Evolutionary conservation across 805 yeast genomes (phyloP).

Genomic region (Naumovozyma baii): DNA sequence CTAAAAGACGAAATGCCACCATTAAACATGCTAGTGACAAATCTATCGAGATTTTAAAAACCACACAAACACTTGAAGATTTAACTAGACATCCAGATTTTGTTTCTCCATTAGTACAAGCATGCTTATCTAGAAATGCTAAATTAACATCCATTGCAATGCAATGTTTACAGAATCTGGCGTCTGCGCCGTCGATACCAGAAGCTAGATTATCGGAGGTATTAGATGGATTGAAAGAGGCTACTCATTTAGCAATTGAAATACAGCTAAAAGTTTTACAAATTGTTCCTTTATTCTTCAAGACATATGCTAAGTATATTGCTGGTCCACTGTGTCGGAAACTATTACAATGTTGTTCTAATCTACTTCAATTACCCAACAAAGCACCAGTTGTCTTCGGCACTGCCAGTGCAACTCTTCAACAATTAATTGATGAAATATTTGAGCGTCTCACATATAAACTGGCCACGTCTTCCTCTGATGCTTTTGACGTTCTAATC

Average conservation of each 20-base stretch:
- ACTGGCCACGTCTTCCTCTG: conserved; percentile 7
- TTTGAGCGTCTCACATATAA: conserved; percentile 50
- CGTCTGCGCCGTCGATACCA: conserved; percentile 47
- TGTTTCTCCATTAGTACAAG: conserved; percentile 57
- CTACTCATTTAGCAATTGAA: conserved; percentile 67
- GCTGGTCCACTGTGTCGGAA: conserved; percentile 47
- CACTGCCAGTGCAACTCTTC: conserved; percentile 88
- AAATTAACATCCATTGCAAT: conserved; percentile 64
- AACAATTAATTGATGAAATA: conserved; percentile 68
- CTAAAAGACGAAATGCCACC: conserved; percentile 63
- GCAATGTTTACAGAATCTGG: conserved; percentile 57
- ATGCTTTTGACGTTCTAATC: conserved; percentile 32
- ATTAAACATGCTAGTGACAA: conserved; percentile 50
- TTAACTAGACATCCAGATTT: conserved; percentile 43
- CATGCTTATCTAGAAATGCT: conserved; percentile 67
- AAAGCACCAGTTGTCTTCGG: conserved; percentile 71
- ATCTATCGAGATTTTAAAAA: conserved; percentile 39
- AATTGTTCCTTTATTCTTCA: conserved; percentile 65
- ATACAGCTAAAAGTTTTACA: conserved; percentile 82
- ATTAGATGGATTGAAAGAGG: conserved; percentile 59
- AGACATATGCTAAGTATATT: conserved; percentile 48
- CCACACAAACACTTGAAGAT: conserved; percentile 23
- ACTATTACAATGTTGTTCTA: conserved; percentile 57
- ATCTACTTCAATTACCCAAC: conserved; percentile 52
- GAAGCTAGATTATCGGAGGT: conserved; percentile 42